phyloP scores from a whole-genome alignment of 805 yeast genomes.

The Wickerhamiella cacticola region DNA sequence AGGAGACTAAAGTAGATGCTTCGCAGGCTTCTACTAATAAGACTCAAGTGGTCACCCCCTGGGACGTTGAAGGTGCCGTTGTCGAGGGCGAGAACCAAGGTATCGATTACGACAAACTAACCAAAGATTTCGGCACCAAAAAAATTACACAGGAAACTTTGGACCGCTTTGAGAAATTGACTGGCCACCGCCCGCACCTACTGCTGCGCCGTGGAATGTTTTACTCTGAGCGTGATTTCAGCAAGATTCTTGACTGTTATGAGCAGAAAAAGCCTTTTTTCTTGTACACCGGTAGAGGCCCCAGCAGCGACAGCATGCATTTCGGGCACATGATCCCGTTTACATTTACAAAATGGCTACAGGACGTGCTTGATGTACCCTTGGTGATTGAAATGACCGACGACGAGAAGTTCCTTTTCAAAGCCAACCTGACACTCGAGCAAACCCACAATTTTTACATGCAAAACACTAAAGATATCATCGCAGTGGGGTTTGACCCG shows the following conservation, averaged over 20 bases:
- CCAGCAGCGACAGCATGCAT: conserved; percentile 88
- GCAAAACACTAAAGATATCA: conserved; percentile 84
- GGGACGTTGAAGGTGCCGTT: conserved; percentile 99
- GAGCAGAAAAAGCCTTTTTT: conserved; percentile 94
- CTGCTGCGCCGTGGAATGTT: conserved; percentile 82
- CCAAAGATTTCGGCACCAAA: conserved; percentile 76
- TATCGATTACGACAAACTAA: conserved; percentile 83
- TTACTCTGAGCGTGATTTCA: conserved; percentile 64
- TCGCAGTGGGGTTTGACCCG: conserved; percentile 88
- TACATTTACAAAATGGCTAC: conserved; percentile 92
- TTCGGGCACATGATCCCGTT: conserved; percentile 96
- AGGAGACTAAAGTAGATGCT: conserved; percentile 5
- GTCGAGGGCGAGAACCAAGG: conserved; percentile 87
- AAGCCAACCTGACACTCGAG: conserved; percentile 74
- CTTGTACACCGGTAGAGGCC: conserved; percentile 95
- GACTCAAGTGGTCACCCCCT: conserved; percentile 67
- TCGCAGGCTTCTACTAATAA: conserved; percentile 8
- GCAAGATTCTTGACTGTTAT: conserved; percentile 67
- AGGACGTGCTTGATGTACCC: conserved; percentile 94
- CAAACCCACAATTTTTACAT: conserved; percentile 71
- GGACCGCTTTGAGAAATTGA: conserved; percentile 60
- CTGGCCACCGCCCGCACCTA: conserved; percentile 88
- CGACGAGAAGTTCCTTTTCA: conserved; percentile 93
- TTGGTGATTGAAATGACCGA: conserved; percentile 87
- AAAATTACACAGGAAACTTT: conserved; percentile 58